These are phyloP conservation scores for Neoboletus subvelutipes DNA, from an alignment of 768 basidiomycete genomes.

Conservation along the genomic window DNA sequence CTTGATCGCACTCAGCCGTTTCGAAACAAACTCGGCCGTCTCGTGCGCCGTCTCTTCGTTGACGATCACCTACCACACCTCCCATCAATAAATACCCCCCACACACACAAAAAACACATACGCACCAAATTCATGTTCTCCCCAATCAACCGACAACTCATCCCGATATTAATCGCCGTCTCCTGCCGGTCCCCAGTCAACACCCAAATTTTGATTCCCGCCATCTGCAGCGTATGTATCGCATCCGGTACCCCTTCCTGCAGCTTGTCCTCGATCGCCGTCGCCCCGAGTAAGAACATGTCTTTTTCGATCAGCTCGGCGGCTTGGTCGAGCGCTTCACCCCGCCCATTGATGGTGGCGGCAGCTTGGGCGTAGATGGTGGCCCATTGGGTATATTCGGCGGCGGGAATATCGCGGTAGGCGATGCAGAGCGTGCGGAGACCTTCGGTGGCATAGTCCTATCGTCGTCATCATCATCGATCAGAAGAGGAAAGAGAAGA, in stretches of 20 bases:
- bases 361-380: constrained; percentile 89
- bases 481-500: not conserved
- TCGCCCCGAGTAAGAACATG: constrained; percentile 89
- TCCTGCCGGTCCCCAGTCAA: constrained; percentile 98
- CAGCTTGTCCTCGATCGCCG: constrained; percentile 97
- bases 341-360: constrained; percentile 91
- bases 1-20: constrained; percentile 88
- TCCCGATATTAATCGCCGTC: constrained; percentile 98
- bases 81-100: not conserved
- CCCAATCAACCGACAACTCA: constrained; percentile 94
- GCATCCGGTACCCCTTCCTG: constrained; percentile 99
- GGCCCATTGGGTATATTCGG: constrained; percentile 90
- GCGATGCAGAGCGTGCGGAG: constrained; percentile 96
- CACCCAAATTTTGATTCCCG: constrained; percentile 99
- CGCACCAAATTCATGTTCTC: constrained; percentile 93
- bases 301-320: constrained; percentile 97
- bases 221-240: constrained; percentile 96
- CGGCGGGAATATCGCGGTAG: constrained; percentile 86
- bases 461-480: not conserved
- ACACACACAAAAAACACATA: not conserved
- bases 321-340: constrained; percentile 90
- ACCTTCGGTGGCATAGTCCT: constrained; percentile 98
- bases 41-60: constrained; percentile 85
- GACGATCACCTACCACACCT: constrained; percentile 54
- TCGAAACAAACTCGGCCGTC: constrained; percentile 83